Conservation (phyloP, 1,284 basidiomycete genomes). For the Singerocomus inundabilis region DNA sequence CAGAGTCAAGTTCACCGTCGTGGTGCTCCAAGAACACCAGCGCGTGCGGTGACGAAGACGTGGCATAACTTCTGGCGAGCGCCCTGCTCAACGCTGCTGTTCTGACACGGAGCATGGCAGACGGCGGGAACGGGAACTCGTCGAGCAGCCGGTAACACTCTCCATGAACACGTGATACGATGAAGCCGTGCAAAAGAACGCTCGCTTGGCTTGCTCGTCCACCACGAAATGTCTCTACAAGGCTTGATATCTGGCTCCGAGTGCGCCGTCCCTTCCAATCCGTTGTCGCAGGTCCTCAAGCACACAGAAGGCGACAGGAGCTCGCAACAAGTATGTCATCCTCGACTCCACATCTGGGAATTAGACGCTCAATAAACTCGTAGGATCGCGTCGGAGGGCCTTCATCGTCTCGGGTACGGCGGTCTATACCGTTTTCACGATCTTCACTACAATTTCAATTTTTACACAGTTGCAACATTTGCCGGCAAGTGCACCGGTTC, state of each 20-base stretch:
- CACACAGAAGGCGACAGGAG: slow-evolving; percentile 90
- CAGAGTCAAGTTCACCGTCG: slow-evolving; percentile 78
- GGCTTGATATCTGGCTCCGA: slow-evolving; percentile 88
- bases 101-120: slow-evolving; percentile 38
- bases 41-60: slow-evolving; percentile 59
- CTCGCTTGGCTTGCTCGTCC: too few relatives aligned
- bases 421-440: background rate
- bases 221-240: slow-evolving; percentile 62
- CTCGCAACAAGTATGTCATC: slow-evolving; percentile 67
- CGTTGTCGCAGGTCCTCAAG: slow-evolving; percentile 88
- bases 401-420: slow-evolving; percentile 63
- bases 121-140: background rate
- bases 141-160: background rate
- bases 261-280: slow-evolving; percentile 84
- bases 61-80: slow-evolving; percentile 53
- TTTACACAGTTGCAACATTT: slow-evolving; percentile 65
- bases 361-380: slow-evolving; percentile 1
- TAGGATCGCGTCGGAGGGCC: slow-evolving; percentile 74
- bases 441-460: background rate
- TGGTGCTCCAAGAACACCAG: slow-evolving; percentile 90
- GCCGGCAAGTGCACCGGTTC: slow-evolving; percentile 50
- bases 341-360: background rate
- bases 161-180: slow-evolving; percentile 18
- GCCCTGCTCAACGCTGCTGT: slow-evolving; percentile 25
- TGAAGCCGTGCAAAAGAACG: too few relatives aligned